phyloP scores from a whole-genome alignment of 306 rosid genomes.

The Rosa chinensis region DNA sequence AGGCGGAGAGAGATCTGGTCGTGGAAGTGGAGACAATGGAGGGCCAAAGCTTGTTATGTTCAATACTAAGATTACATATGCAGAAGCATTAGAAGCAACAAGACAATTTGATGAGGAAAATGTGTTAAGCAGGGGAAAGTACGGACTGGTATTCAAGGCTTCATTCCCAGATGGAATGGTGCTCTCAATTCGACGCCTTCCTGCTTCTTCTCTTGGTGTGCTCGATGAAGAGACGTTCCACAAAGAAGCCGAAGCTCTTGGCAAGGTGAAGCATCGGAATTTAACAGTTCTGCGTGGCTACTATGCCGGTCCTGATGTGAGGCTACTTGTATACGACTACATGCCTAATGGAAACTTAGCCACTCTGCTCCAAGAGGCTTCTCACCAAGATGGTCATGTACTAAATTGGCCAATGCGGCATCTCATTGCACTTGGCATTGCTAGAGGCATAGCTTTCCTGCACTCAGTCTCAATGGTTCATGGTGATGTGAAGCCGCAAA shows the following conservation, averaged over 20 bases:
- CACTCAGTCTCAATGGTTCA: slow-evolving; percentile 68
- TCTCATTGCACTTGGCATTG: slow-evolving; percentile 78
- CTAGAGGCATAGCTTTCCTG: slow-evolving; percentile 69
- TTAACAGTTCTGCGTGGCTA: slow-evolving; percentile 73
- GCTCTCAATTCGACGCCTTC: slow-evolving; percentile 71
- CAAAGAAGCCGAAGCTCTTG: slow-evolving; percentile 70
- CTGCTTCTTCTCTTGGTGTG: slow-evolving; percentile 34
- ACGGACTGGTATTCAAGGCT: slow-evolving; percentile 75
- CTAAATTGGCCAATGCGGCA: slow-evolving; percentile 96
- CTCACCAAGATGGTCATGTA: slow-evolving; percentile 89
- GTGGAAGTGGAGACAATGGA: slow-evolving; percentile 75
- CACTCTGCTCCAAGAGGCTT: slow-evolving; percentile 78
- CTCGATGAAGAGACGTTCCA: slow-evolving; percentile 53
- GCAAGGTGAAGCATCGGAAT: slow-evolving; percentile 74
- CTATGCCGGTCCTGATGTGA: slow-evolving; percentile 71
- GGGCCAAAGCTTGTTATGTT: slow-evolving; percentile 81
- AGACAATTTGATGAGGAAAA: slow-evolving; percentile 86
- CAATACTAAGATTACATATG: slow-evolving; percentile 49
- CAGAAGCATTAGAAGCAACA: slow-evolving; percentile 81
- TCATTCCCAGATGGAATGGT: slow-evolving; percentile 72
- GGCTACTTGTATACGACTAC: slow-evolving; percentile 77
- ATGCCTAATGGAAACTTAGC: slow-evolving; percentile 89
- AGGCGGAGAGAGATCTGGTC: slow-evolving; percentile 46
- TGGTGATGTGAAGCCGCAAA: slow-evolving; percentile 77
- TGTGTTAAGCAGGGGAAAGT: slow-evolving; percentile 71